Percentiles rank a stretch among this genome's conserved stretches.
Evolutionary conservation across 1,284 basidiomycete species (phyloP).

Genomic region (Bjerkandera adusta): DNA sequence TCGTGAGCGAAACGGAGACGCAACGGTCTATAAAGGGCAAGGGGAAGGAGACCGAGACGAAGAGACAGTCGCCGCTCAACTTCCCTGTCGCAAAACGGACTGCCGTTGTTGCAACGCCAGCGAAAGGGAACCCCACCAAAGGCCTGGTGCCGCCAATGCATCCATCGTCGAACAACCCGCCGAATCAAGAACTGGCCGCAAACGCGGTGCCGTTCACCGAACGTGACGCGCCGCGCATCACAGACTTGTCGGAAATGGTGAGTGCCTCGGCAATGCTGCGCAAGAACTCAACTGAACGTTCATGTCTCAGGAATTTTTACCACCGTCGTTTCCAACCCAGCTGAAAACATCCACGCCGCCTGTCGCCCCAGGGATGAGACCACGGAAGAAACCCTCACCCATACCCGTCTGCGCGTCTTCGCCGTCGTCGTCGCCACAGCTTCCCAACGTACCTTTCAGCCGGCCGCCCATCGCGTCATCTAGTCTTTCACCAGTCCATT

Average conservation of each 20-base stretch:
- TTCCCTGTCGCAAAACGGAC: slow-evolving; percentile 17
- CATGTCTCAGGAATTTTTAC: slow-evolving; percentile 28
- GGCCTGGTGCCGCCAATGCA: too few relatives aligned
- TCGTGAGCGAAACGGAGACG: background rate
- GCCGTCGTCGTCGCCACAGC: slow-evolving; percentile 24
- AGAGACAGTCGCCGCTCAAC: slow-evolving; percentile 12
- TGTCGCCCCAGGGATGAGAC: slow-evolving; percentile 5
- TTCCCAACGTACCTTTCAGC: slow-evolving; percentile 12
- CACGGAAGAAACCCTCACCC: slow-evolving; percentile 28
- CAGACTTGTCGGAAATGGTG: slow-evolving; percentile 28
- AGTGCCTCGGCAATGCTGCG: slow-evolving; percentile 21
- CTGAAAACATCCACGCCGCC: slow-evolving; percentile 38
- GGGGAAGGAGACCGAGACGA: slow-evolving; percentile 10
- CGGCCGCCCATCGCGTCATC: slow-evolving; percentile 19
- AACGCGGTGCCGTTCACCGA: background rate
- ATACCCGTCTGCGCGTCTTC: slow-evolving; percentile 25
- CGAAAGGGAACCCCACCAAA: too few relatives aligned
- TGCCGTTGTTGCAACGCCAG: slow-evolving; percentile 1
- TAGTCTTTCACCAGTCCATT: slow-evolving; percentile 13
- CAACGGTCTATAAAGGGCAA: slow-evolving; percentile 15
- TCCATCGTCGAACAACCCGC: background rate
- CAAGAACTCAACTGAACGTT: slow-evolving; percentile 9
- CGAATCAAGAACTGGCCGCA: background rate
- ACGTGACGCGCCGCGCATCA: slow-evolving; percentile 5
- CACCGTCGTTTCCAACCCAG: slow-evolving; percentile 38